phyloP scores from a whole-genome alignment of 805 yeast species.

The Cyberlindnera americana region DNA sequence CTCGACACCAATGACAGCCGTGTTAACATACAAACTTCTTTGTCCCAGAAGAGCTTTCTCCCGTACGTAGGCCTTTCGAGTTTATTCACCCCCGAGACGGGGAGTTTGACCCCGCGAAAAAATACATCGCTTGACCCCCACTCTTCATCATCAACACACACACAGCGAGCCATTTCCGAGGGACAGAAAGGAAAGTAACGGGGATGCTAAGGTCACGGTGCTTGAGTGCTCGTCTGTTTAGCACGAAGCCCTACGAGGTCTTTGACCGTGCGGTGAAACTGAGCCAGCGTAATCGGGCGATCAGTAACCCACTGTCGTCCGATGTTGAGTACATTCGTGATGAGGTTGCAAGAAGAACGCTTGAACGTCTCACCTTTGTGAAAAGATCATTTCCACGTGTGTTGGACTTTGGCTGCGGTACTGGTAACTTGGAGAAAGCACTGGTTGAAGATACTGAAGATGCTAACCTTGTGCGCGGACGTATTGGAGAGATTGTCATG shows the following conservation, averaged over 20 bases:
- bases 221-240: too few relatives aligned
- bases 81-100: too few relatives aligned
- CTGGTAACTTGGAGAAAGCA: constrained; percentile 55
- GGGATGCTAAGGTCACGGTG: too few relatives aligned
- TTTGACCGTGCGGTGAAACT: constrained; percentile 63
- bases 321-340: constrained; percentile 70
- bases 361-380: constrained; percentile 72
- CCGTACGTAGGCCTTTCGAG: too few relatives aligned
- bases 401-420: constrained; percentile 70
- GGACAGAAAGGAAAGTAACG: too few relatives aligned
- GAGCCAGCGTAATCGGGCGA: constrained; percentile 52
- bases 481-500: constrained; percentile 54
- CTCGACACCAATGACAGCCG: too few relatives aligned
- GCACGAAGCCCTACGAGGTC: constrained; percentile 35
- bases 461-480: constrained; percentile 45
- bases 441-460: constrained; percentile 41
- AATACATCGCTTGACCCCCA: too few relatives aligned
- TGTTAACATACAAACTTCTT: too few relatives aligned
- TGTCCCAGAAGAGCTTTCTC: too few relatives aligned
- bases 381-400: constrained; percentile 57
- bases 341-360: constrained; percentile 68
- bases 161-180: too few relatives aligned
- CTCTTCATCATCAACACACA: too few relatives aligned
- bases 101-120: too few relatives aligned
- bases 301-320: constrained; percentile 45